Percentiles rank a stretch among this genome's conserved stretches.
These are phyloP conservation scores for Aspergillus transmontanensis DNA, from an alignment of 2,329 filamentous ascomycete species.

Conservation along the genomic window DNA sequence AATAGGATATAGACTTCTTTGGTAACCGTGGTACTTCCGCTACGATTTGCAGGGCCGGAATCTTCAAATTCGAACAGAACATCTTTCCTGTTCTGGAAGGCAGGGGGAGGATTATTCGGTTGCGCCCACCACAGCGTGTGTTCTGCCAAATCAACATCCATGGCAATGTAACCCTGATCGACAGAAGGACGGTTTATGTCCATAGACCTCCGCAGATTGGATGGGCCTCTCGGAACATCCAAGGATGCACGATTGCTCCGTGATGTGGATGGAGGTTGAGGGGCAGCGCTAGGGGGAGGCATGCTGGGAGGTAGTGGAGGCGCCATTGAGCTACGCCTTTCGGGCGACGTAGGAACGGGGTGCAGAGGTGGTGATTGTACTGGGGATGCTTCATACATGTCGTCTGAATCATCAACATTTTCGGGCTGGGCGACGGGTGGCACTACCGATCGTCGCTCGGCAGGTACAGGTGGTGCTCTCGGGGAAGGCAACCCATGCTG, in stretches of 20 bases:
- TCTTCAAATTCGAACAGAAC: constrained; percentile 83
- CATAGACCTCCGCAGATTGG: constrained; percentile 64
- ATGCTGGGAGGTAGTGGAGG: constrained; percentile 46
- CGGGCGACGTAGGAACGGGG: constrained; percentile 34
- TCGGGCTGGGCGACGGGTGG: constrained; percentile 28
- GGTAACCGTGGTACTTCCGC: constrained; percentile 70
- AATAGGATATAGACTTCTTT: constrained; percentile 88
- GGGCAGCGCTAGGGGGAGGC: constrained; percentile 30
- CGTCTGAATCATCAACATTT: constrained; percentile 44
- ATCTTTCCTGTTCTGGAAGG: constrained; percentile 80
- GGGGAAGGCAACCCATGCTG: constrained; percentile 34
- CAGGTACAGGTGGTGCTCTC: constrained; percentile 27
- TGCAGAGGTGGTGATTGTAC: constrained; percentile 36
- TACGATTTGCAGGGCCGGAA: constrained; percentile 67
- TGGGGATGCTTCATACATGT: constrained; percentile 50
- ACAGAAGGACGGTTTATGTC: constrained; percentile 74
- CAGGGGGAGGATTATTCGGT: constrained; percentile 75
- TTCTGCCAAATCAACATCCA: constrained; percentile 77
- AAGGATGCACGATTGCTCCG: constrained; percentile 60
- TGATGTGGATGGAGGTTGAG: constrained; percentile 51
- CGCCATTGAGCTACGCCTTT: constrained; percentile 51
- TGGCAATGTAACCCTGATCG: constrained; percentile 82
- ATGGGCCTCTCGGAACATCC: constrained; percentile 61
- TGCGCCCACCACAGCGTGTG: constrained; percentile 86
- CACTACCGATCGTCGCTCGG: constrained; percentile 20